Evolutionary conservation across 805 yeast genomes (phyloP), one percentile per base, ranked within the genome.

Genomic region (Hanseniaspora nectarophila): DNA sequence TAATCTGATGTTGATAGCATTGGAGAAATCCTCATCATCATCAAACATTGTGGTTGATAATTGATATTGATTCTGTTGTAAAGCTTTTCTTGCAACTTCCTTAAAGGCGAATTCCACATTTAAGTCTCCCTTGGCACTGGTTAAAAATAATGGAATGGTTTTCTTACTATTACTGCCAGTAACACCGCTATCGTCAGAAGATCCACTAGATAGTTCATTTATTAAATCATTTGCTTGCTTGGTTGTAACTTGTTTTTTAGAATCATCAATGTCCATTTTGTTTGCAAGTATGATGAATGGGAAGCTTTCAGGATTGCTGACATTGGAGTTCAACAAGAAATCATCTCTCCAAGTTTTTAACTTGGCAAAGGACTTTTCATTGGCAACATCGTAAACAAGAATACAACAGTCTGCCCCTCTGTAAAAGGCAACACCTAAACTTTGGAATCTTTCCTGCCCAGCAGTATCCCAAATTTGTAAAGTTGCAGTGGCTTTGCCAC

Each of bases 391-490:
- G 65, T 85, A 90, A 59, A 92, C 95, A 55, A 90, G 74, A 9
- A 90, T 96, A 70, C 97, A 92, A 69, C 97, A 92, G 67, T 92
- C 97, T 1, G 97, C 96, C 34, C 97, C 97, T 61, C 98, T 75
- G 67, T 92, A 90, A 66, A 90, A 90, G 0, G 97, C 97, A 42
- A 90, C 97, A 15, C 97, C 97, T 56, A 90, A 73, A 54, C 94
- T 82, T 69, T 92, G 97, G 74, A 90, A 90, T 61, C 98, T 76
- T 68, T 90, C 98, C 71, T 90, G 98, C 34, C 98, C 98, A 7
- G 97, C 97, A 40, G 98, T 90, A 64, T 90, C 98, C 98, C 98
- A 90, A 52, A 92, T 83, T 69, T 85, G 90, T 69, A 71, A 67
- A 5, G 74, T 71, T 15, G 72, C 75, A 13, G 69, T 61, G 54